Conservation (phyloP, 148 eudicot genomes). For the Amaranthus hypochondriacus region DNA sequence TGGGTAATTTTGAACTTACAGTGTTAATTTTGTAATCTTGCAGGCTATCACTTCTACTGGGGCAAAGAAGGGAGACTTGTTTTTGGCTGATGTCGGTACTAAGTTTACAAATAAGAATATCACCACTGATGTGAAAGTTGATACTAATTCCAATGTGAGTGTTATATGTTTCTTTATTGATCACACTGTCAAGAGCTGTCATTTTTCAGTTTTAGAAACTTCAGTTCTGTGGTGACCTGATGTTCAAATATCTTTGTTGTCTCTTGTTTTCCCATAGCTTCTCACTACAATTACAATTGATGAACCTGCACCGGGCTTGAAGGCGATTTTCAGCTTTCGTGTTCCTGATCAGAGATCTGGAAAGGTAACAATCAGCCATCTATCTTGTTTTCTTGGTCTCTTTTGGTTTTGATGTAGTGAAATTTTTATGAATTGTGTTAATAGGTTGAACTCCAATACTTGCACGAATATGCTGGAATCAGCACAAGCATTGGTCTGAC, state of each 20-base stretch:
- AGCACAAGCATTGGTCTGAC: slow-evolving; percentile 84
- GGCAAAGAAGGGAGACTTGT: slow-evolving; percentile 55
- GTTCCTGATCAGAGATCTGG: slow-evolving; percentile 93
- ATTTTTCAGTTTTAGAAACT: not conserved
- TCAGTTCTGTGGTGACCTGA: not conserved
- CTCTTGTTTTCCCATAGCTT: slow-evolving; percentile 33
- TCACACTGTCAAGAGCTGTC: no score
- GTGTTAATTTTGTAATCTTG: slow-evolving; percentile 2
- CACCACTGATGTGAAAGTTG: slow-evolving; percentile 81
- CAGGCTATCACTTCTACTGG: slow-evolving; percentile 78
- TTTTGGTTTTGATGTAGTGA: not conserved
- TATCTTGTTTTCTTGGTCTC: not conserved
- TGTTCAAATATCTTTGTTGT: not conserved
- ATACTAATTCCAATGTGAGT: slow-evolving; percentile 77
- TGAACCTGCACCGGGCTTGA: slow-evolving; percentile 91
- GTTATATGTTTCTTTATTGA: not conserved
- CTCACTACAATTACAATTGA: slow-evolving; percentile 74
- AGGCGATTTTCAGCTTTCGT: slow-evolving; percentile 73
- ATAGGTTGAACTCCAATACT: slow-evolving; percentile 88
- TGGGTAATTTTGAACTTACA: not conserved
- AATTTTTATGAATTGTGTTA: not conserved
- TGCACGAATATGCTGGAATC: slow-evolving; percentile 91
- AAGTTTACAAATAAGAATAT: slow-evolving; percentile 66
- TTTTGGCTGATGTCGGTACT: slow-evolving; percentile 69
- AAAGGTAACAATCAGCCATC: slow-evolving; percentile 42